Evolutionary conservation across 495 filamentous ascomycete species (phyloP), one percentile per base, ranked within the genome.

Genomic region (Monascus purpureus): DNA sequence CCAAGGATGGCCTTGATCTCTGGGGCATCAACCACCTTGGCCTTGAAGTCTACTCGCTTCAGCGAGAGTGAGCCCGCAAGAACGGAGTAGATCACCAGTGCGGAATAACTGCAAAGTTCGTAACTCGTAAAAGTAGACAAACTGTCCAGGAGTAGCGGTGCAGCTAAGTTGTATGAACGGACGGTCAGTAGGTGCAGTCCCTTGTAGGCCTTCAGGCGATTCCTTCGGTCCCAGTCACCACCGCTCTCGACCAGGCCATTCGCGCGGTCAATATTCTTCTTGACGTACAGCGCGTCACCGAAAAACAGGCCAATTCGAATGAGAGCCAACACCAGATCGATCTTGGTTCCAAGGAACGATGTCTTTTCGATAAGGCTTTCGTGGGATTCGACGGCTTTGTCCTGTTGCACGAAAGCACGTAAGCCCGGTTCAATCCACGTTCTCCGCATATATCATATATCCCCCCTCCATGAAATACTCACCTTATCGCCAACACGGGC

Each of bases 111-210:
- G 73, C 90, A 97, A 19, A 97, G 71, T 57, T 97, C 90, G 62
- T 92, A 94, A 46, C 83, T 93, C 29, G 90, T 97, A 56, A 97
- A 97, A n/a, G 90, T 97, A 15, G 87, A 94, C 37, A 97, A 63
- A 49, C 81, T 87, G 63, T 97, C 90, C 33, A 97, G 82, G 17
- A 97, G 78, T 5, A 95, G 69, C 26, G 92, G 92, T 4, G 92
- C 90, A 17, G 85, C 87, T 30, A 82, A 64, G 51, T 74, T 79
- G 63, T 95, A 86, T 31, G 83, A 85, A 27, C 90, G 85, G 31
- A 82, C 72, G 18, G 88, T 93, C 37, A 97, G 80, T 7, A 94
- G 69, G 50, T 95, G 80, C 18, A 97, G 63, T 39, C 90, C 90
- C 57, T 93, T 83, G 70, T 97, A 97, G 33, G 90, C 92, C 74